Evolutionary conservation across 2,329 filamentous ascomycete species (phyloP).

Genomic region (Xylariaceae sp.): DNA sequence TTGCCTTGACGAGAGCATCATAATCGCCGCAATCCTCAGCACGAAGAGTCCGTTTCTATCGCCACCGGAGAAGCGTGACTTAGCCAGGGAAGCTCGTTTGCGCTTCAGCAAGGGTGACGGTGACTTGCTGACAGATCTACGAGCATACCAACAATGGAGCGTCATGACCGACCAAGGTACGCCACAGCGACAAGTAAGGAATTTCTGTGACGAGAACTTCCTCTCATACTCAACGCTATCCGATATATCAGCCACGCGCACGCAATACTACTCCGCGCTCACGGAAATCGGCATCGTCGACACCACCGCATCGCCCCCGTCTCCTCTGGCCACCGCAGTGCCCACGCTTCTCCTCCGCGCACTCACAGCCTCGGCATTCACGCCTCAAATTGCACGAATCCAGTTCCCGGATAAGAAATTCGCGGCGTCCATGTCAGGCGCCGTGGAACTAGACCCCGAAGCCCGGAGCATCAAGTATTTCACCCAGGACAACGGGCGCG

Average conservation of each 20-base stretch:
- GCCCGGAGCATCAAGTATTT: constrained; percentile 91
- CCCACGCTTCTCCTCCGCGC: constrained; percentile 58
- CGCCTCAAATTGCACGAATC: constrained; percentile 86
- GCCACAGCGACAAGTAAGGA: constrained; percentile 59
- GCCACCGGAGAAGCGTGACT: constrained; percentile 76
- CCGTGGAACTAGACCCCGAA: constrained; percentile 89
- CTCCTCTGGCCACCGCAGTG: constrained; percentile 19
- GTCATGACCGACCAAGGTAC: constrained; percentile 56
- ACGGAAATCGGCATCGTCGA: constrained; percentile 73
- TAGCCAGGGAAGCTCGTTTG: constrained; percentile 71
- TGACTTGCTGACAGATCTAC: constrained; percentile 81
- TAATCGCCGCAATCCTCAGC: constrained; percentile 88
- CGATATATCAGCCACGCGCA: constrained; percentile 82
- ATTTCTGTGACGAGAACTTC: constrained; percentile 83
- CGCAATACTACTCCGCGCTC: constrained; percentile 80
- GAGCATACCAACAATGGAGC: constrained; percentile 79
- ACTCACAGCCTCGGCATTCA: constrained; percentile 68
- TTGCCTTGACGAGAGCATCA: constrained; percentile 82
- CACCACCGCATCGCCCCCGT: constrained; percentile 33
- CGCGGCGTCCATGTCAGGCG: constrained; percentile 77
- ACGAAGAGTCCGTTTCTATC: constrained; percentile 82
- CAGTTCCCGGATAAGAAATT: constrained; percentile 96
- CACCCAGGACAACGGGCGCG: constrained; percentile 75
- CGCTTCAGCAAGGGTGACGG: constrained; percentile 74
- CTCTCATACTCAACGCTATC: constrained; percentile 77